Conservation (phyloP, 176 grass and related monocot genomes). For the Rhynchospora pubera region DNA sequence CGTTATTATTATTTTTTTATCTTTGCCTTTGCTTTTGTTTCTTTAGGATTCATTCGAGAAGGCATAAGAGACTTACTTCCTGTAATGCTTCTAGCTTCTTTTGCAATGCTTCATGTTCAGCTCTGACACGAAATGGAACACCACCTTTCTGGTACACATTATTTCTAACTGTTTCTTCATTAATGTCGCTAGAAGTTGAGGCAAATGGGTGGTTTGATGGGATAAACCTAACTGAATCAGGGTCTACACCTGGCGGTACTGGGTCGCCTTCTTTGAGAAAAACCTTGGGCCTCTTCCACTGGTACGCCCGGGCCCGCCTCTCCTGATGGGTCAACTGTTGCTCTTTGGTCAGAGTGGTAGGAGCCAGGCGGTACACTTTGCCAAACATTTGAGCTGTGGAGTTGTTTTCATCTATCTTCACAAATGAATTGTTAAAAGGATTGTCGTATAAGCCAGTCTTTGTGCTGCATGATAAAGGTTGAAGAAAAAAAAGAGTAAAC, state of each 20-base stretch:
- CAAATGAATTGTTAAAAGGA: conserved; percentile 86
- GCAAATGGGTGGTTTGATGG: conserved; percentile 88
- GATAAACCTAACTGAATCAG: conserved; percentile 85
- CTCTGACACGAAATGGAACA: conserved; percentile 70
- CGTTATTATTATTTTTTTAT: neutral
- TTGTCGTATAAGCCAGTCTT: conserved; percentile 52
- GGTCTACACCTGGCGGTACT: conserved; percentile 74
- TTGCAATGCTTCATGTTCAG: conserved; percentile 88
- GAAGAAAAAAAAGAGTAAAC: neutral
- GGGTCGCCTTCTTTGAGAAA: conserved; percentile 97
- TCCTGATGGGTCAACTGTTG: conserved; percentile 74
- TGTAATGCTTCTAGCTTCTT: conserved; percentile 52
- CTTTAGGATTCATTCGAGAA: neutral
- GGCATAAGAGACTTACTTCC: conserved; percentile 35
- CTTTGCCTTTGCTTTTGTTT: neutral
- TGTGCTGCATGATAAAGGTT: conserved; percentile 38
- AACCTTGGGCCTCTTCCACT: conserved; percentile 87
- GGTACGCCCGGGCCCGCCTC: conserved; percentile 70
- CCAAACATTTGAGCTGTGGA: conserved; percentile 90
- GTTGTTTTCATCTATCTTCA: conserved; percentile 58
- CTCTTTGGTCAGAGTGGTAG: conserved; percentile 69
- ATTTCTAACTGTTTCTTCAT: conserved; percentile 64
- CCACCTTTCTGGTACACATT: conserved; percentile 94
- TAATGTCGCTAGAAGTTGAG: conserved; percentile 62
- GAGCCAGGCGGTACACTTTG: conserved; percentile 75